Evolutionary conservation across 177 flowering plant genomes (phyloP).

Genomic region (Vitis hybrid): DNA sequence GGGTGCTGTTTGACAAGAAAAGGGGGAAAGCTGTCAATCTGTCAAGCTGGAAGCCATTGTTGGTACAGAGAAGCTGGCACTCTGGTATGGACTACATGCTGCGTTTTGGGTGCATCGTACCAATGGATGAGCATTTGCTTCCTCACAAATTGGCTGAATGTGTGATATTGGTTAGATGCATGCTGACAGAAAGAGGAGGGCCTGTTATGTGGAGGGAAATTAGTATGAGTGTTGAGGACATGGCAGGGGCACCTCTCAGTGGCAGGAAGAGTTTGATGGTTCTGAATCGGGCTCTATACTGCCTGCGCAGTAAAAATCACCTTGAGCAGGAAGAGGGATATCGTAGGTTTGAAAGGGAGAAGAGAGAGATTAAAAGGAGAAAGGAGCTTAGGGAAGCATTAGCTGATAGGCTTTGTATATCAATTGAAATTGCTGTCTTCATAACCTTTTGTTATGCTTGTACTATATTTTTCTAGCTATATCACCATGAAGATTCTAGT

Average conservation of each 20-base stretch:
- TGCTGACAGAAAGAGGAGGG: constrained; percentile 9
- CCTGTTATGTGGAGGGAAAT: constrained; percentile 19
- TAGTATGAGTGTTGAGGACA: constrained; percentile 19
- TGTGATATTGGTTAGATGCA: constrained; percentile 21
- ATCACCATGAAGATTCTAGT: constrained; percentile 7
- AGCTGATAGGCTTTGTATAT: constrained; percentile 12
- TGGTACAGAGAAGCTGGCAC: constrained; percentile 26
- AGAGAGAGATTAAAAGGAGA: constrained; percentile 15
- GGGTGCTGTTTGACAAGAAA: constrained; percentile 30
- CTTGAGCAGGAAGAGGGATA: constrained; percentile 13
- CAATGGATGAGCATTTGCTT: constrained; percentile 7
- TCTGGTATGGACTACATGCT: constrained; percentile 10
- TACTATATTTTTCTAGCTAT: neutral
- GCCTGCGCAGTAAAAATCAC: constrained; percentile 11
- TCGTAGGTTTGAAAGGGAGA: constrained; percentile 6
- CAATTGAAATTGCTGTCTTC: constrained; percentile 6
- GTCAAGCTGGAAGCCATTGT: constrained; percentile 34
- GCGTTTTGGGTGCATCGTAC: constrained; percentile 30
- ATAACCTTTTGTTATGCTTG: neutral
- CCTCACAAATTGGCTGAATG: constrained; percentile 20
- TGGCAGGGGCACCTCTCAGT: constrained; percentile 13
- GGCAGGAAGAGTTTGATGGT: constrained; percentile 17
- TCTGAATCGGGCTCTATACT: constrained; percentile 17
- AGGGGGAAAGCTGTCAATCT: constrained; percentile 25
- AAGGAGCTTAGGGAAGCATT: constrained; percentile 11